Base-by-base conservation (phyloP, 495 filamentous ascomycete genomes). In the Alectoria sarmentosa region DNA sequence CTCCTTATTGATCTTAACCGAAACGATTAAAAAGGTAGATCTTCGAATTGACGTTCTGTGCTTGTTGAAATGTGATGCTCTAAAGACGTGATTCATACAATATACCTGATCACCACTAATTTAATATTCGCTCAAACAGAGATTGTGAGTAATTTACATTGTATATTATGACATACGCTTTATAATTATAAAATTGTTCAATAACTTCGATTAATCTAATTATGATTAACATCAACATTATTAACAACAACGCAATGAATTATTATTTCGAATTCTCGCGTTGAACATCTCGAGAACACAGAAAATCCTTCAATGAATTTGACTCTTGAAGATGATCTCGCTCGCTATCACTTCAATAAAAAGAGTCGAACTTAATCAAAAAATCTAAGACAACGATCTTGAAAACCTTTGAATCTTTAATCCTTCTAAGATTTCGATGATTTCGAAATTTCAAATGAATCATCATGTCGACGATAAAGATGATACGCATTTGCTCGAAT, bases 301-400 rank as follows among this genome's bases (percentile, higher is more conserved):
- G 49, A n/a, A 42, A 63, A n/a, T 61, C 61, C 32, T 60, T 64
- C 0, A 1, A 4, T 28, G 34, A 9, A 11, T 64, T 55, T 28
- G 30, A 1, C 41, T 67, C 61, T 19, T 23, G 26, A 2, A 67
- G 61, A 55, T 56, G 32, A 8, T 60, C 37, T 6, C 65, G 54
- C 4, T 59, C 3, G 5, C 15, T 37, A n/a, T 14, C 2, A 26
- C 42, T 42, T 61, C 65, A 67, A 28, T 59, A 64, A 1, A 0
- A 34, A 14, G 13, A n/a, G 11, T 55, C 65, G 7, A n/a, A 10
- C 21, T 60, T 23, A 9, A 15, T 19, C 15, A 67, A 61, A 17
- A 67, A 67, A 11, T 52, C 61, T 1, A n/a, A 42, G 19, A 64
- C 61, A 4, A 64, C 10, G 14, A 30, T 67, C 15, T 17, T 61